Base-by-base conservation (phyloP, 2,329 filamentous ascomycete genomes). In the Penicillium aurantiogriseum region DNA sequence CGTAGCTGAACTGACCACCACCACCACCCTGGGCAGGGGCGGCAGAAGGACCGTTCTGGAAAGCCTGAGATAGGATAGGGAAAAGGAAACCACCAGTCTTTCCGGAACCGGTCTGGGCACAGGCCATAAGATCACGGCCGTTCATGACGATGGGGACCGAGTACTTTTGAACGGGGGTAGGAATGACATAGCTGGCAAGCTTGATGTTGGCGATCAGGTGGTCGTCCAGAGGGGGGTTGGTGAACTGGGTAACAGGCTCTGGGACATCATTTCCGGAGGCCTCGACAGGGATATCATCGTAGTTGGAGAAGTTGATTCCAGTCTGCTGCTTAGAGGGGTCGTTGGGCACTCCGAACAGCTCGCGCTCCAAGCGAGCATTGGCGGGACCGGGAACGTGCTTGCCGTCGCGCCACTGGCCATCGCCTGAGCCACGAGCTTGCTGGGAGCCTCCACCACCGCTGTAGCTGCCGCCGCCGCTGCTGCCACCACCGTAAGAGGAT, bases 21-120 rank as follows among this genome's bases (percentile, higher is more conserved):
- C 86, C 53, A 17, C 49, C 39, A 27, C 36, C 85, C 63, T 80
- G 77, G 60, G 83, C 80, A 47, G 91, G 89, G 54, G 84, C 74
- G 56, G 85, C 68, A 57, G 89, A 92, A 46, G 94, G 94, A 35
- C 94, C 94, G 70, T 87, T 91, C 73, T 91, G 84, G 83, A 92
- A 97, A 53, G 93, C 91, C 80, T 99, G 93, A n/a, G 94, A 97
- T 50, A 99, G 85, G 65, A 99, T 97, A 58, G 94, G 94, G 84
- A 99, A 99, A 64, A 99, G 83, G 86, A 99, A 99, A 84, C 94
- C 94, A 83, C 94, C 94, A 76, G 94, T 99, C 86, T 99, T 99
- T 84, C 94, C 94, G 72, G 94, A 99, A 88, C 93, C 94, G 69
- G 94, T 99, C 85, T 99, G 94, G 71, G 94, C 94, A 83, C 94